Conservation (phyloP, 495 filamentous ascomycete genomes). For the Tuber aestivum region DNA sequence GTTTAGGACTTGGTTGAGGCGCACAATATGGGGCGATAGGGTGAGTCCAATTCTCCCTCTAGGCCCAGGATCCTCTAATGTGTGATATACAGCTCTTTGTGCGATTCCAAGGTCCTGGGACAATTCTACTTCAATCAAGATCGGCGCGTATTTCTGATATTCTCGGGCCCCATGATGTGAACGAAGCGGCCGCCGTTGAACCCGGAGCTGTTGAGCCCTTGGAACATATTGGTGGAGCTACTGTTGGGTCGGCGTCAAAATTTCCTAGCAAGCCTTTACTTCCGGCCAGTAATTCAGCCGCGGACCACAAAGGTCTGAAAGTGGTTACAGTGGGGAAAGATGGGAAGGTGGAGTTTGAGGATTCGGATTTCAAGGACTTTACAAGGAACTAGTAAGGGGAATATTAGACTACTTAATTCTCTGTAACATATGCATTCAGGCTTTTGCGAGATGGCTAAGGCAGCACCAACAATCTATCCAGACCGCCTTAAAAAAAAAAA, state of each 20-base stretch:
- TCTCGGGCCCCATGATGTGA: conserved; percentile 66
- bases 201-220: conserved; percentile 16
- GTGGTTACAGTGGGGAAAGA: conserved; percentile 58
- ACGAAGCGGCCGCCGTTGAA: conserved; percentile 75
- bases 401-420: conserved; percentile 1
- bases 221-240: neutral
- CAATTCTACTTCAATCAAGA: conserved; percentile 77
- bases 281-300: neutral
- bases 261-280: neutral
- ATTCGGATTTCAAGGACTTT: conserved; percentile 54
- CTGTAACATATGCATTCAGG: conserved; percentile 24
- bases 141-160: conserved; percentile 69
- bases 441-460: neutral
- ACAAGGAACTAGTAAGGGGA: conserved; percentile 6
- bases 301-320: conserved; percentile 47
- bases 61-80: neutral
- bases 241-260: neutral
- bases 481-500: neutral
- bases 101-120: conserved; percentile 78
- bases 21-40: conserved; percentile 88
- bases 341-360: conserved; percentile 65
- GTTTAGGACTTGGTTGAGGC: conserved; percentile 65
- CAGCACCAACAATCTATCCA: neutral
- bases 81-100: conserved; percentile 61
- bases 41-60: conserved; percentile 45